These are phyloP conservation scores for Nicotiana obtusifolia DNA, from an alignment of 257 asterid species.

Conservation along the genomic window DNA sequence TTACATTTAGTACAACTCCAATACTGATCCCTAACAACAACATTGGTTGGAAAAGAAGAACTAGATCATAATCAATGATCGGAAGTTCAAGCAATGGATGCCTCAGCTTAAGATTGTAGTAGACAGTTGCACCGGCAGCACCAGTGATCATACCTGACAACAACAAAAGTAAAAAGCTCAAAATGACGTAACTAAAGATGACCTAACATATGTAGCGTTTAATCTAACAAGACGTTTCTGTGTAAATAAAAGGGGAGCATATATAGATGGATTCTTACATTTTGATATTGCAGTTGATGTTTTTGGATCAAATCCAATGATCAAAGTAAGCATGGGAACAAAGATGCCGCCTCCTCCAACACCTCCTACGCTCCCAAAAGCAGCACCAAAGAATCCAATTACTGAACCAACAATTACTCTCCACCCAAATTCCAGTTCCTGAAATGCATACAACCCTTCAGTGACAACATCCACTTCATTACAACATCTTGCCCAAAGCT, in stretches of 20 bases:
- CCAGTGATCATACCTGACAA: constrained; percentile 56
- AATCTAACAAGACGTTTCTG: too few relatives aligned
- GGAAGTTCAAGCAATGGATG: constrained; percentile 57
- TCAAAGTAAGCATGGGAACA: constrained; percentile 52
- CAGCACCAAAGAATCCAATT: constrained; percentile 65
- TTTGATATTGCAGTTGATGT: constrained; percentile 59
- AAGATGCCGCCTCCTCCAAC: constrained; percentile 66
- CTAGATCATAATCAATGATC: constrained; percentile 54
- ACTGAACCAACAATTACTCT: constrained; percentile 38
- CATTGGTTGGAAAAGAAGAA: constrained; percentile 65
- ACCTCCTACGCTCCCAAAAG: constrained; percentile 62
- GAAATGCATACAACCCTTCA: neutral
- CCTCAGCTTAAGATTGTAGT: constrained; percentile 47
- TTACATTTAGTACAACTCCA: constrained; percentile 52
- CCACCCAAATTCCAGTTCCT: constrained; percentile 59
- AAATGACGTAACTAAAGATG: neutral
- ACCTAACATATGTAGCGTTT: too few relatives aligned
- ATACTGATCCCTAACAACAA: constrained; percentile 53
- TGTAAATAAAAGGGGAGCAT: too few relatives aligned
- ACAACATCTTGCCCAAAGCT: neutral
- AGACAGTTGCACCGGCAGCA: constrained; percentile 52
- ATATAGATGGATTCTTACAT: constrained; percentile 25
- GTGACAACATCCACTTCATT: neutral
- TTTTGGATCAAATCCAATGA: constrained; percentile 54
- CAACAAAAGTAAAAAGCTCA: constrained; percentile 3